These are phyloP conservation scores for Pleurotus tuoliensis DNA, from an alignment of 768 basidiomycete genomes.

Conservation along the genomic window DNA sequence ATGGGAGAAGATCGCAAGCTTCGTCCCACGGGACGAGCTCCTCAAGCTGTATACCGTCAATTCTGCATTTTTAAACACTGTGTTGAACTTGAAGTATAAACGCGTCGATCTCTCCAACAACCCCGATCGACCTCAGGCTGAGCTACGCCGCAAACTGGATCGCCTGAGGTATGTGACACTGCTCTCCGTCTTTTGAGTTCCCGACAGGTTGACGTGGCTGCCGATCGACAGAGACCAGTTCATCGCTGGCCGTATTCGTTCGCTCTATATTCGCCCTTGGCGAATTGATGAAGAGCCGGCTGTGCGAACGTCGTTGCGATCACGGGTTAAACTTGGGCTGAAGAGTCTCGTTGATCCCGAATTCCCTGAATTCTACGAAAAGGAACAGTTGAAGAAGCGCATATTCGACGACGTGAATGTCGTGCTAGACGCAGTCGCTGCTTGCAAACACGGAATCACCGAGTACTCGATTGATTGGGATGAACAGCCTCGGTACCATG, in stretches of 20 bases:
- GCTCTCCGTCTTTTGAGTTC: neutral
- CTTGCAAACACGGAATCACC: constrained; percentile 25
- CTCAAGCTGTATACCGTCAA: constrained; percentile 20
- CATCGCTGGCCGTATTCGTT: constrained; percentile 19
- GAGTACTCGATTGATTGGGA: constrained; percentile 40
- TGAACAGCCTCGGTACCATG: constrained; percentile 27
- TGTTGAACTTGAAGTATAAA: constrained; percentile 21
- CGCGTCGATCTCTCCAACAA: constrained; percentile 19
- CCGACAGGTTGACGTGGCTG: neutral
- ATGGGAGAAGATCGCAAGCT: constrained; percentile 23
- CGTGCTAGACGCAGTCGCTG: constrained; percentile 27
- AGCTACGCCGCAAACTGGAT: constrained; percentile 24
- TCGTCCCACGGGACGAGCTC: constrained; percentile 20
- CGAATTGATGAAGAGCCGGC: constrained; percentile 28
- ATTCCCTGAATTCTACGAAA: constrained; percentile 24
- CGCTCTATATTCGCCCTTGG: constrained; percentile 39
- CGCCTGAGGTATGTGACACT: constrained; percentile 23
- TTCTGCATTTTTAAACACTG: constrained; percentile 23
- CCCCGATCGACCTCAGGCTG: constrained; percentile 13
- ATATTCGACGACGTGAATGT: constrained; percentile 31
- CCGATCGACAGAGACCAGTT: constrained; percentile 19
- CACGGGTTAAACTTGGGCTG: constrained; percentile 8
- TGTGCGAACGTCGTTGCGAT: constrained; percentile 24
- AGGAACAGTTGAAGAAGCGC: constrained; percentile 30
- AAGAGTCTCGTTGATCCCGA: constrained; percentile 25